These are phyloP conservation scores for Citrus inodora DNA, from an alignment of 345 rosid species.

Conservation along the genomic window DNA sequence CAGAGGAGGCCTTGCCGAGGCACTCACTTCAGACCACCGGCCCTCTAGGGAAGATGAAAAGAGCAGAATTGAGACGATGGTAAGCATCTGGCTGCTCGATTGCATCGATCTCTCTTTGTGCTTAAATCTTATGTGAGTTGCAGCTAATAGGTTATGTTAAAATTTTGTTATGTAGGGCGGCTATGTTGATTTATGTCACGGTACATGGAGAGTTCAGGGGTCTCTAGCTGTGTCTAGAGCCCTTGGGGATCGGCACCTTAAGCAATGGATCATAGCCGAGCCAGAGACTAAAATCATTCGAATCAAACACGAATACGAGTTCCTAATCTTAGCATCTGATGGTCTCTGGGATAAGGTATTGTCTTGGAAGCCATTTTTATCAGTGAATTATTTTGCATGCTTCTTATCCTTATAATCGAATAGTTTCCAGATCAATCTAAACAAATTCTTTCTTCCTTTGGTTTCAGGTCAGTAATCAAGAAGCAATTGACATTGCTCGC, in stretches of 20 bases:
- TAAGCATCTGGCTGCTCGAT: conserved; percentile 20
- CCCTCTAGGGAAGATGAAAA: conserved; percentile 80
- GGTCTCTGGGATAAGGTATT: conserved; percentile 96
- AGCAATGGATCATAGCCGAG: conserved; percentile 85
- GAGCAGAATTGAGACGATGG: conserved; percentile 61
- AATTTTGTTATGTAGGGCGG: conserved; percentile 53
- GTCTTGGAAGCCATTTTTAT: background rate
- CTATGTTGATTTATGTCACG: conserved; percentile 69
- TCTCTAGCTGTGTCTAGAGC: conserved; percentile 83
- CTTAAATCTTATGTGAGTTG: background rate
- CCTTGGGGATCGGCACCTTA: conserved; percentile 72
- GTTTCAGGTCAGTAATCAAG: conserved; percentile 80
- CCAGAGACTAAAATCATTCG: conserved; percentile 61
- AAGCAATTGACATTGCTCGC: conserved; percentile 77
- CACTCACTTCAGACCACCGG: conserved; percentile 82
- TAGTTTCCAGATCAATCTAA: background rate
- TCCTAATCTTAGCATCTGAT: conserved; percentile 91
- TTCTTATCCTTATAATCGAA: background rate
- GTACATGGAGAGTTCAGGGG: conserved; percentile 90
- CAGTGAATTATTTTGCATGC: background rate
- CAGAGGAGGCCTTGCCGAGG: conserved; percentile 63
- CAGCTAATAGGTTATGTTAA: background rate
- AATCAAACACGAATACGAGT: conserved; percentile 57
- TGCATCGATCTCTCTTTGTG: background rate
- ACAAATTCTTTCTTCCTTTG: background rate